Evolutionary conservation across 306 rosid genomes (phyloP).

Genomic region (Cucurbita moschata): DNA sequence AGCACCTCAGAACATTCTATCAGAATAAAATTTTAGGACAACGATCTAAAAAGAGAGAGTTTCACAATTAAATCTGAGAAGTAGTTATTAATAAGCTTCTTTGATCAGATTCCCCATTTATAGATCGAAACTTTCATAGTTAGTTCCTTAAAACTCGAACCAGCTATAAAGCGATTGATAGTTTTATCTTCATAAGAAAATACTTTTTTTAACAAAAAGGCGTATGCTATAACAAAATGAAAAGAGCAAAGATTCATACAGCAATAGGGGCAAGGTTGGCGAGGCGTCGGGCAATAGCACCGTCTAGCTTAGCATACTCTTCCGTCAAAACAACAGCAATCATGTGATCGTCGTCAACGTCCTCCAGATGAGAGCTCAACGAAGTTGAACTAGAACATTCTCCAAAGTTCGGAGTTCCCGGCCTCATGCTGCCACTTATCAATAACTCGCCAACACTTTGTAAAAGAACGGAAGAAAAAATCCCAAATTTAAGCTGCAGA

Average conservation of each 20-base stretch:
- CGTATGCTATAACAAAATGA: neutral
- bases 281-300: conserved; percentile 47
- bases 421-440: conserved; percentile 21
- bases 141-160: neutral
- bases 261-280: conserved; percentile 57
- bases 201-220: no score
- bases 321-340: conserved; percentile 61
- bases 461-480: neutral
- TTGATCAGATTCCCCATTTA: neutral
- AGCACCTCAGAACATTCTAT: neutral
- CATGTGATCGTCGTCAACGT: conserved; percentile 61
- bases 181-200: neutral
- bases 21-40: neutral
- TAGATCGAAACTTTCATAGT: neutral
- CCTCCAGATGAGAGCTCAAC: conserved; percentile 38
- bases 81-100: neutral
- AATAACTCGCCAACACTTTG: neutral
- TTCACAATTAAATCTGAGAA: neutral
- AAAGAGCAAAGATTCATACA: conserved; percentile 18
- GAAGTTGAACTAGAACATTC: conserved; percentile 58
- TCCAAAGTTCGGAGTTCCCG: conserved; percentile 25
- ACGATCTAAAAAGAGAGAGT: neutral
- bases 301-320: conserved; percentile 70
- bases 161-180: neutral
- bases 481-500: neutral